Conservation (phyloP, 108 stramenopile genomes). For the Nitzschia inconspicua region DNA sequence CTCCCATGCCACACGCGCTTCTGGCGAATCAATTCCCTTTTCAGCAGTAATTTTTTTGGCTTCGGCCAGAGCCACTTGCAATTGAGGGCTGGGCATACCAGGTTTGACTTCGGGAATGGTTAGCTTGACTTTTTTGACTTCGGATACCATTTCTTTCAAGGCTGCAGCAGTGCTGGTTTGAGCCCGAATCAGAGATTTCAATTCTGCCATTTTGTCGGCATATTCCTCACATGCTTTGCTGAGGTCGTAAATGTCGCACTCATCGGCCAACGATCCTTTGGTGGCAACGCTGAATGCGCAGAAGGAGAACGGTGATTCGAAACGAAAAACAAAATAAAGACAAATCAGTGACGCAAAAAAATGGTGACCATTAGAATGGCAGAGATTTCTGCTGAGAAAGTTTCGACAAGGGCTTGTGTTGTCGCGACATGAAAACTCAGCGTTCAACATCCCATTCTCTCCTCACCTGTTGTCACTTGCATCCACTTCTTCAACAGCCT, state of each 20-base stretch:
- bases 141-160: slow-evolving; percentile 17
- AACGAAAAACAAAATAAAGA: slow-evolving; percentile 4
- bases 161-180: not conserved
- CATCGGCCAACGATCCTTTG: slow-evolving; percentile 12
- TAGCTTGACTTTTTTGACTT: slow-evolving; percentile 26
- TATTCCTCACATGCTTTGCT: slow-evolving; percentile 29
- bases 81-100: slow-evolving; percentile 9
- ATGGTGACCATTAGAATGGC: too few relatives aligned
- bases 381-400: too few relatives aligned
- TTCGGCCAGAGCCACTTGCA: slow-evolving; percentile 46
- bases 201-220: slow-evolving; percentile 14
- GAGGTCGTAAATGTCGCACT: slow-evolving; percentile 13
- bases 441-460: slow-evolving; percentile 1
- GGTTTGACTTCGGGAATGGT: not conserved
- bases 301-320: not conserved
- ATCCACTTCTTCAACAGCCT: slow-evolving; percentile 76
- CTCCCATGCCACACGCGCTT: slow-evolving; percentile 82
- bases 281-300: slow-evolving; percentile 23
- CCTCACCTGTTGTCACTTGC: slow-evolving; percentile 70
- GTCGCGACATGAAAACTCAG: not conserved
- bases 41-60: slow-evolving; percentile 50
- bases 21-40: slow-evolving; percentile 44
- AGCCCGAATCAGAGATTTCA: slow-evolving; percentile 4
- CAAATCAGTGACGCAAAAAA: not conserved
- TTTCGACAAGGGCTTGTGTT: not conserved